Base-by-base conservation (phyloP, 2,329 filamentous ascomycete species). In the Exophiala sp. region DNA sequence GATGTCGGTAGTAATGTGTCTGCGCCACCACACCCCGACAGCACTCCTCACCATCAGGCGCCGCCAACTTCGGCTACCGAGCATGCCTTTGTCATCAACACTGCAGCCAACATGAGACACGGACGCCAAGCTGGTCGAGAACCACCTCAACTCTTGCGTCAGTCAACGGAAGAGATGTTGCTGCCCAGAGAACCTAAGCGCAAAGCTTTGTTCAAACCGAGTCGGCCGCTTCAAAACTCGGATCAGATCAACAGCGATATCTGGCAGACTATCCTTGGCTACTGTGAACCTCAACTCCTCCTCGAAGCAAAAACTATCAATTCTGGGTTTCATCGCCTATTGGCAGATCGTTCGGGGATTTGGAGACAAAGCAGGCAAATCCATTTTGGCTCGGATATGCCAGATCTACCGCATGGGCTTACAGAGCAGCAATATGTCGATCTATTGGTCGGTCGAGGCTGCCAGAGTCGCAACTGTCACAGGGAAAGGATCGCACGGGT, bases 381-480 rank as follows among this genome's bases (percentile, higher is more conserved):
- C 36, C 34, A 52, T 41, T 59, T 54, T 35, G 59, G 53, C 21
- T 7, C 33, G 10, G 53, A 54, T 21, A 61, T 59, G 49, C 59
- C 61, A 11, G 55, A 52, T 6, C 62, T 57, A 42, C 62, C 62
- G 6, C 36, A 18, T 6, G 48, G 42, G n/a, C 47, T 64, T 24
- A 60, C 52, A 10, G 62, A 64, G 47, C 51, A 60, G 36, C 50
- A 59, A 46, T 64, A 62, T 44, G 57, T 50, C n/a, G 54, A 64
- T 33, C 55, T 64, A 10, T 42, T 64, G 38, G 54, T 54, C 39
- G 59, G 57, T 32, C 54, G 58, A 33, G 62, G 62, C 18, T 64
- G 62, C 32, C 62, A 63, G 43, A 63, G 53, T 44, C 44, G 47
- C n/a, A 36, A 32, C 3, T 64, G 62, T 43, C 54, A 48, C 2